phyloP scores from a whole-genome alignment of 345 rosid genomes.

The Erysimum cheiranthoides region DNA sequence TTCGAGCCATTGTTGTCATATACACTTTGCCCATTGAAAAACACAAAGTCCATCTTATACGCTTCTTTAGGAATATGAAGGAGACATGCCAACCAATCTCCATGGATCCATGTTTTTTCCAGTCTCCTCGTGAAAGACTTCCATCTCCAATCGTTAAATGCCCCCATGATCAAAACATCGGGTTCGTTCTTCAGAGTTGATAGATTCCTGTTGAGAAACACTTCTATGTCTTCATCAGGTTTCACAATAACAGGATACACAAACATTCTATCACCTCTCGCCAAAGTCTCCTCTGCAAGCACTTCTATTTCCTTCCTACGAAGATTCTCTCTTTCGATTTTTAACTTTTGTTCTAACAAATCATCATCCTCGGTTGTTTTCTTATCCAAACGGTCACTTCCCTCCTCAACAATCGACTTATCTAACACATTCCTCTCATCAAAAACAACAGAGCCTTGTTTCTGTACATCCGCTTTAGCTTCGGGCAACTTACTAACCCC shows the following conservation, averaged over 20 bases:
- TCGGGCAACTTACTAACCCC: constrained; percentile 35
- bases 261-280: constrained; percentile 61
- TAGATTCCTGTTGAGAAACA: constrained; percentile 69
- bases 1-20: constrained; percentile 79
- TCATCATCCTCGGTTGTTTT: constrained; percentile 41
- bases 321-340: constrained; percentile 54
- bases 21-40: constrained; percentile 73
- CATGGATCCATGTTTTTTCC: constrained; percentile 61
- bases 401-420: constrained; percentile 13
- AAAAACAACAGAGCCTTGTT: constrained; percentile 47
- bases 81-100: constrained; percentile 92
- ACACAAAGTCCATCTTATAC: constrained; percentile 87
- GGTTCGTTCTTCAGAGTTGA: constrained; percentile 65
- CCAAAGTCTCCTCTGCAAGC: constrained; percentile 60
- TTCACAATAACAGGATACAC: constrained; percentile 62
- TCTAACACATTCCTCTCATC: constrained; percentile 45
- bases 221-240: constrained; percentile 76
- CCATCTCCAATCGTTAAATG: constrained; percentile 95
- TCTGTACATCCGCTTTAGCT: constrained; percentile 42
- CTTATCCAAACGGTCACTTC: constrained; percentile 33
- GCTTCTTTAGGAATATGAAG: constrained; percentile 88
- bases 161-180: constrained; percentile 83
- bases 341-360: constrained; percentile 49
- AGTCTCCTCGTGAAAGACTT: constrained; percentile 73
- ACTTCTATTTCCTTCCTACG: constrained; percentile 62